Evolutionary conservation across 495 filamentous ascomycete species (phyloP).

Genomic region (Tuber calosporum): DNA sequence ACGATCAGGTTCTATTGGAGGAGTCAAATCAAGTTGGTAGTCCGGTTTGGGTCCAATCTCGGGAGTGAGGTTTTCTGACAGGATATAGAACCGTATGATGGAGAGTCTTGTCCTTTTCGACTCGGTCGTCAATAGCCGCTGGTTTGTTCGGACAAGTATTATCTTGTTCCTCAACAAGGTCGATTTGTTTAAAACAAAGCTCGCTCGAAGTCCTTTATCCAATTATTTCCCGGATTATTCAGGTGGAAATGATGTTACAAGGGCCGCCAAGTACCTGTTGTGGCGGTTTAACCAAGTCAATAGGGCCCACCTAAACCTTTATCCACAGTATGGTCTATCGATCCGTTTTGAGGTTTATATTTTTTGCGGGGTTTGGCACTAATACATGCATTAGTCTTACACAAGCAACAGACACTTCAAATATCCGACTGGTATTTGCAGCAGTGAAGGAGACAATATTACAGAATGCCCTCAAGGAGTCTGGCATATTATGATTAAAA

Average conservation of each 20-base stretch:
- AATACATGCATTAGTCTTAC: constrained; percentile 61
- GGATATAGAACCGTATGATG: constrained; percentile 90
- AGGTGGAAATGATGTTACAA: constrained; percentile 92
- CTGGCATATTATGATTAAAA: constrained; percentile 74
- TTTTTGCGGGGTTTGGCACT: constrained; percentile 29
- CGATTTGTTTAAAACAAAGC: constrained; percentile 91
- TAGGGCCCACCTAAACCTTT: constrained; percentile 87
- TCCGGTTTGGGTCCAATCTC: constrained; percentile 3
- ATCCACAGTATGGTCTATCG: constrained; percentile 72
- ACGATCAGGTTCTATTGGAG: constrained; percentile 92
- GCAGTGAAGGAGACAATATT: constrained; percentile 98
- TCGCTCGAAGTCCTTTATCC: constrained; percentile 75
- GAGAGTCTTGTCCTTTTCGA: constrained; percentile 96
- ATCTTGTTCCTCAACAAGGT: constrained; percentile 98
- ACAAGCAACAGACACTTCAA: constrained; percentile 96
- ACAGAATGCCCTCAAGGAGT: constrained; percentile 96
- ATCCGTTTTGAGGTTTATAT: background rate
- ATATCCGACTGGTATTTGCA: constrained; percentile 94
- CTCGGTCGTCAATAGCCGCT: constrained; percentile 95
- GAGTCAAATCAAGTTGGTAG: constrained; percentile 82
- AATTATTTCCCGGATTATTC: constrained; percentile 98
- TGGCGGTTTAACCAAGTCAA: constrained; percentile 99
- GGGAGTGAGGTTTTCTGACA: constrained; percentile 31
- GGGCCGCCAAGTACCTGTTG: constrained; percentile 92
- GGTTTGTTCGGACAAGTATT: constrained; percentile 98